Conservation (phyloP, 202 grass and related monocot species). For the Digitaria exilis region DNA sequence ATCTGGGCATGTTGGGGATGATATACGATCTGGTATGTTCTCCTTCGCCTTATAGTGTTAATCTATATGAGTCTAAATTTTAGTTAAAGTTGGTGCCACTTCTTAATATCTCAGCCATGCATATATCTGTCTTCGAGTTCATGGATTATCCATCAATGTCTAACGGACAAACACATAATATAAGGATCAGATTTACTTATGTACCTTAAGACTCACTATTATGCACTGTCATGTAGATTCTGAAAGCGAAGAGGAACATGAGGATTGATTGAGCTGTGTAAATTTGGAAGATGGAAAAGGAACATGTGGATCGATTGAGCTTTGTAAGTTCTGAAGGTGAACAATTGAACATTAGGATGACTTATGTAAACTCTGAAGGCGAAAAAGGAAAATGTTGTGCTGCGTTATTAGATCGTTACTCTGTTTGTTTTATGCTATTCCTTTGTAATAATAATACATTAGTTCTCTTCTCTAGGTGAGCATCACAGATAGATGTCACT, state of each 20-base stretch:
- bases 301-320: conserved; percentile 52
- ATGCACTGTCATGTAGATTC: conserved; percentile 57
- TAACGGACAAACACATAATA: neutral
- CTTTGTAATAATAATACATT: conserved; percentile 5
- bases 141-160: conserved; percentile 14
- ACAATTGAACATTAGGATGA: neutral
- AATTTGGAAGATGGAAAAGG: conserved; percentile 62
- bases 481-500: conserved; percentile 6
- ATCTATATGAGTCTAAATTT: conserved; percentile 17
- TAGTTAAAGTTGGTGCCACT: conserved; percentile 13
- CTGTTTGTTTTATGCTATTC: neutral
- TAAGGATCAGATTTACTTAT: conserved; percentile 34
- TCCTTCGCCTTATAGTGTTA: conserved; percentile 23
- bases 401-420: neutral
- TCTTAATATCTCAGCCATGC: conserved; percentile 2
- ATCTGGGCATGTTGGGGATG: conserved; percentile 73
- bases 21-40: conserved; percentile 78
- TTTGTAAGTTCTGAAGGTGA: neutral
- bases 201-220: conserved; percentile 33
- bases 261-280: conserved; percentile 54
- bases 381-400: conserved; percentile 45
- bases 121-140: conserved; percentile 24
- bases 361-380: conserved; percentile 52
- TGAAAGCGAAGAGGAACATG: conserved; percentile 72
- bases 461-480: conserved; percentile 11